Evolutionary conservation across 495 filamentous ascomycete species (phyloP), one percentile per base, ranked within the genome.

Genomic region (Tuber brumale): DNA sequence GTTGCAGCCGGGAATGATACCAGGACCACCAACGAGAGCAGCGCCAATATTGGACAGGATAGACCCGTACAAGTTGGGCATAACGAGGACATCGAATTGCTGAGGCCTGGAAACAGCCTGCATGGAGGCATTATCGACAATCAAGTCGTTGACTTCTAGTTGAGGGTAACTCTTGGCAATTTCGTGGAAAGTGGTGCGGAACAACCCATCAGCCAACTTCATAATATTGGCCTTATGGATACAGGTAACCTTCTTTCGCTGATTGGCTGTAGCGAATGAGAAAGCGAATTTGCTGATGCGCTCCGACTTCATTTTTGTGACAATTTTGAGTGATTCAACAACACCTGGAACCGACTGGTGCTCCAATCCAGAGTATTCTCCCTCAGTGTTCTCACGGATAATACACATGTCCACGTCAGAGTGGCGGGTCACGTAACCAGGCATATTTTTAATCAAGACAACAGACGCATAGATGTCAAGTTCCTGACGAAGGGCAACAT

Each of bases 201-300:
- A 99, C 76, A 99, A 91, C 86, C 95, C 95, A 83, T 98, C 95
- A 85, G 94, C 95, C 72, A 99, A 88, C 89, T 99, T 98, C 95
- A 99, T 99, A 87, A 99, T 99, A 88, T 98, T 99, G 83, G 95
- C 96, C 88, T 99, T 99, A 89, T 99, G 96, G 82, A 99, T 97
- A 86, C 94, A 97, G 78, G 94, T 98, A 42, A 98, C 93, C 90
- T 97, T 98, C 88, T 95, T 93, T 82, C 96, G 89, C 90, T 97
- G 94, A 88, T 98, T 99, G 82, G 96, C 95, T 69, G 97, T 91
- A 23, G 95, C 95, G 84, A 98, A 99, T 85, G 91, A 91, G 86
- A 98, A 97, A 71, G 96, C 95, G 82, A 99, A 99, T 85, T 97
- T 97, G 85, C 94, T 93, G 82, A 99, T 98, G 76, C 95, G 93